Percentiles rank a stretch among this genome's conserved stretches.
Conservation (phyloP, 1,284 basidiomycete genomes). For the Ceratobasidium theobromae region DNA sequence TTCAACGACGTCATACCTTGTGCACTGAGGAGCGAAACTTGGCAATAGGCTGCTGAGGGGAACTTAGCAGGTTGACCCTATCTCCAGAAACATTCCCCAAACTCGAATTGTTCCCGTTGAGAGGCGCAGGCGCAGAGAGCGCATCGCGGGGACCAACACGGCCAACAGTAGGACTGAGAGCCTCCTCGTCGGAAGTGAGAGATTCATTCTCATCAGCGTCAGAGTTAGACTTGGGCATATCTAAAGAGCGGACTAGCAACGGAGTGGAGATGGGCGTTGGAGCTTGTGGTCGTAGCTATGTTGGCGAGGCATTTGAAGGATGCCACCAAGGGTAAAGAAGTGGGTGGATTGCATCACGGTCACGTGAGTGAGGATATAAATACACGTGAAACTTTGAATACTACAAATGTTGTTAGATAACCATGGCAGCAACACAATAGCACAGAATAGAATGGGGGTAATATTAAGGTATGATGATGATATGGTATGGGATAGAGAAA, state of each 20-base stretch:
- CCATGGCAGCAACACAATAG: neutral
- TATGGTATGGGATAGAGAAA: neutral
- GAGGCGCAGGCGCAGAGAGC: neutral
- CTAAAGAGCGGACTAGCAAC: neutral
- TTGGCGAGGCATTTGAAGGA: neutral
- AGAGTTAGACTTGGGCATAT: conserved; percentile 32
- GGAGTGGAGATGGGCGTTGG: neutral
- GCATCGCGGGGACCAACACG: neutral
- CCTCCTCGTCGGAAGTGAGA: conserved; percentile 29
- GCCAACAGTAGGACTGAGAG: conserved; percentile 13
- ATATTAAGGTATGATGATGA: neutral
- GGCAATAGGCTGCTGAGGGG: neutral
- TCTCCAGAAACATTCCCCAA: neutral
- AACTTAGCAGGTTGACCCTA: neutral
- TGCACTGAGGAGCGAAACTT: conserved; percentile 13
- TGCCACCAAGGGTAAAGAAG: neutral
- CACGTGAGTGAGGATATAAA: neutral
- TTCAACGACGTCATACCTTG: conserved; percentile 11
- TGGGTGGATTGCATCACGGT: neutral
- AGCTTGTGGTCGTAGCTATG: neutral
- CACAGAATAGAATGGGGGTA: neutral
- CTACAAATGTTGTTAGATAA: neutral
- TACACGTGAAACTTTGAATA: neutral
- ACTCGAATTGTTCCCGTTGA: neutral
- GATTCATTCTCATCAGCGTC: conserved; percentile 30